phyloP scores from a whole-genome alignment of 169 alveolate genomes.

The Plasmodium sp. region DNA sequence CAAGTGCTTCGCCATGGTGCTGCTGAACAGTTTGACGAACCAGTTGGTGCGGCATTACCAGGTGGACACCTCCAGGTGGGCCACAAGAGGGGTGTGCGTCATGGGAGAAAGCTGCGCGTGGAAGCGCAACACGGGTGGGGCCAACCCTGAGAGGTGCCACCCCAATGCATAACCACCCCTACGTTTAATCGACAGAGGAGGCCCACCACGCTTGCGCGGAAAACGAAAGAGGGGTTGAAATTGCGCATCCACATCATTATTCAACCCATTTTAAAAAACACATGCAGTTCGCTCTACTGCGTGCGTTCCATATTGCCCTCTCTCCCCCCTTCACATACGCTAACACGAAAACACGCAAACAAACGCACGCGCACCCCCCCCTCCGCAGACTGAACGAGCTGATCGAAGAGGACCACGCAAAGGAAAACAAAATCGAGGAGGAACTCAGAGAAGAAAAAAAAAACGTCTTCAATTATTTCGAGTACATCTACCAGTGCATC shows the following conservation, averaged over 20 bases:
- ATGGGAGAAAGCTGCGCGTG: neutral
- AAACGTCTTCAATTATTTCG: slow-evolving; percentile 52
- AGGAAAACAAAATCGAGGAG: slow-evolving; percentile 71
- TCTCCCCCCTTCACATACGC: neutral
- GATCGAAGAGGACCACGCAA: slow-evolving; percentile 29
- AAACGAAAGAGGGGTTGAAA: neutral
- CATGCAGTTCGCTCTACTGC: neutral
- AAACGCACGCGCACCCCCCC: neutral
- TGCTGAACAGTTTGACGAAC: slow-evolving; percentile 19
- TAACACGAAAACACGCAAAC: neutral
- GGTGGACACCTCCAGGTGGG: slow-evolving; percentile 30
- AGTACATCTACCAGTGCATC: slow-evolving; percentile 66
- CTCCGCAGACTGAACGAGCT: slow-evolving; percentile 32
- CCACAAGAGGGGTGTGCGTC: neutral
- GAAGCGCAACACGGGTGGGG: neutral
- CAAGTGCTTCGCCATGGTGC: slow-evolving; percentile 55
- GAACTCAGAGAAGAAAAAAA: slow-evolving; percentile 66
- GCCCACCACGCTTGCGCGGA: neutral
- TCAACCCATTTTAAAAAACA: neutral
- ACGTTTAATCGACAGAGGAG: neutral
- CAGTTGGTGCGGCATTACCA: slow-evolving; percentile 32
- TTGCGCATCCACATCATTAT: neutral
- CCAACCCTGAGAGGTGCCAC: neutral
- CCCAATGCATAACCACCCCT: neutral
- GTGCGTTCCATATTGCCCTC: neutral